These are phyloP conservation scores for Toxoplasma gondii DNA, from an alignment of 169 alveolate genomes.

Conservation along the genomic window DNA sequence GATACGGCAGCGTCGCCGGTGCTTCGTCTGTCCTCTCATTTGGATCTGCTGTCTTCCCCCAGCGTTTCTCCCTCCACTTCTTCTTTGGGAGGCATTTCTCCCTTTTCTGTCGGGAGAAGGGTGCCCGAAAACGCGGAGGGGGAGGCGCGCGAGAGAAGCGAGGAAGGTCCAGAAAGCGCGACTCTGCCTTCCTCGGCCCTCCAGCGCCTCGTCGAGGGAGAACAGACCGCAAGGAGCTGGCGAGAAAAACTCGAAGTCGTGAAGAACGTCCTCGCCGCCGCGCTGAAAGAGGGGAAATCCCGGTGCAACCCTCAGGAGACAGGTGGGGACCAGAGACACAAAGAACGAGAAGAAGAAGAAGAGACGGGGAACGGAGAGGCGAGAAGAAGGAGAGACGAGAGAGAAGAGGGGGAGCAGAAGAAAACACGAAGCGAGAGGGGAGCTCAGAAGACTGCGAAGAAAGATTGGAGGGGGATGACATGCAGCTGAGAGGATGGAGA, in stretches of 20 bases:
- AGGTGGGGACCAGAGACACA: background rate
- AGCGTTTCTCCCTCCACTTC: background rate
- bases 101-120: background rate
- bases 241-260: conserved; percentile 16
- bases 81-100: background rate
- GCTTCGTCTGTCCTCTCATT: background rate
- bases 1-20: background rate
- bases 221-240: background rate
- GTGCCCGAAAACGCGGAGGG: background rate
- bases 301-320: background rate
- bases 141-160: background rate
- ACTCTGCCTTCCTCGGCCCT: background rate
- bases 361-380: too few relatives aligned
- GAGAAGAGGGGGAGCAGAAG: too few relatives aligned
- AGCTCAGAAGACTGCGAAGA: too few relatives aligned
- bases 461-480: too few relatives aligned
- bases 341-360: background rate
- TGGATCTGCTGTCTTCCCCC: background rate
- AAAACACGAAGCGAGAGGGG: too few relatives aligned
- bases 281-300: background rate
- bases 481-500: too few relatives aligned
- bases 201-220: background rate
- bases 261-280: background rate
- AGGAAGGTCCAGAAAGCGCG: background rate
- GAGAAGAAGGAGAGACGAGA: too few relatives aligned